A percentile compares a stretch with the other conserved stretches of the same genome.
Conservation (phyloP, 2,329 filamentous ascomycete genomes). For the Fusarium abutilonis region DNA sequence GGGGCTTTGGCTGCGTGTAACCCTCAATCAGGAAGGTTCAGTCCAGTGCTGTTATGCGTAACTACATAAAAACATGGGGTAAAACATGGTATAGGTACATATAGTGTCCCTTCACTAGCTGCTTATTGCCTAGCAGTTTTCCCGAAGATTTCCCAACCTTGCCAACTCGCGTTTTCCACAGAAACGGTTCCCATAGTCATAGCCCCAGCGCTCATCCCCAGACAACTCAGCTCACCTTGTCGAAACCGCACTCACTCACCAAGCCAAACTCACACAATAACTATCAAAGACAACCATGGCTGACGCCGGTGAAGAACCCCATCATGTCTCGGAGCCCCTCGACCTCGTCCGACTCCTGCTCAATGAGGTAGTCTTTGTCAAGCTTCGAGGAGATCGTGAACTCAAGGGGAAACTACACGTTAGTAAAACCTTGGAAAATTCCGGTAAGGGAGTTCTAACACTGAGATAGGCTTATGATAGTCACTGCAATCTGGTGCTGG, state of each 20-base stretch:
- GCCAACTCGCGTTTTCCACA: slow-evolving; percentile 37
- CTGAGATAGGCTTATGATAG: slow-evolving; percentile 89
- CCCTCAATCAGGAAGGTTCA: slow-evolving; percentile 32
- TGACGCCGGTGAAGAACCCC: slow-evolving; percentile 78
- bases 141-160: slow-evolving; percentile 42
- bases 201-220: slow-evolving; percentile 19
- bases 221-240: slow-evolving; percentile 17
- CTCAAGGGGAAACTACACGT: slow-evolving; percentile 95
- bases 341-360: slow-evolving; percentile 94
- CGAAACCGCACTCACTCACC: slow-evolving; percentile 10
- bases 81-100: slow-evolving; percentile 21
- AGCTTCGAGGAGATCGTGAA: slow-evolving; percentile 94
- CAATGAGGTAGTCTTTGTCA: slow-evolving; percentile 96
- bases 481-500: slow-evolving; percentile 95
- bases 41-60: slow-evolving; percentile 20
- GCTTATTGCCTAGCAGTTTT: slow-evolving; percentile 23
- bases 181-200: slow-evolving; percentile 35
- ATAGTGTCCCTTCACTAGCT: not conserved
- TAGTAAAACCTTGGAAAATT: slow-evolving; percentile 47
- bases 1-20: slow-evolving; percentile 40
- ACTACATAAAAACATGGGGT: slow-evolving; percentile 33
- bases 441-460: slow-evolving; percentile 10
- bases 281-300: slow-evolving; percentile 70
- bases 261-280: slow-evolving; percentile 7
- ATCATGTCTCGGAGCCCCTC: slow-evolving; percentile 86